Conservation (phyloP, 495 filamentous ascomycete genomes). For the Thermochaetoides thermophila region DNA sequence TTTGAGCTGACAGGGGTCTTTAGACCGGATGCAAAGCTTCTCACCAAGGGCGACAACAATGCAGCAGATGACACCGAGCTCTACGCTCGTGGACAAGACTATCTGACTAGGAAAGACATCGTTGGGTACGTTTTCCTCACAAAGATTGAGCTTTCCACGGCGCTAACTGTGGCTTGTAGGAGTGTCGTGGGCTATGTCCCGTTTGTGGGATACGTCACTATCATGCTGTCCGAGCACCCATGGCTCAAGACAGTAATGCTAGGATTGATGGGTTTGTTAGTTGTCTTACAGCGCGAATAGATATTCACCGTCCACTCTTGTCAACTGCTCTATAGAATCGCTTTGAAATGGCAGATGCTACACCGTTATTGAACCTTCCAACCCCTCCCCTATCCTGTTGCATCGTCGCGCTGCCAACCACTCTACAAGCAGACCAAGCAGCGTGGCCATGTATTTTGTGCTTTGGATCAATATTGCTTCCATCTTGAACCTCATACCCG, state of each 20-base stretch:
- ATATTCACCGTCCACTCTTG: not conserved
- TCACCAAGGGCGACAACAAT: slow-evolving; percentile 99
- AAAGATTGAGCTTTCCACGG: not conserved
- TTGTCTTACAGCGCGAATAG: slow-evolving; percentile 80
- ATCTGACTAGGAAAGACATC: slow-evolving; percentile 74
- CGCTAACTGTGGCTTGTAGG: slow-evolving; percentile 6
- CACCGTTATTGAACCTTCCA: too few relatives aligned
- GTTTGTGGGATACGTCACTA: slow-evolving; percentile 94
- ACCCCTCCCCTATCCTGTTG: too few relatives aligned
- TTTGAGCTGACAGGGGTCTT: not conserved
- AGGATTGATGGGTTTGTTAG: slow-evolving; percentile 88
- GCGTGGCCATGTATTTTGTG: too few relatives aligned
- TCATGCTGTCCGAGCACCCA: slow-evolving; percentile 88
- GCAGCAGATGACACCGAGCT: slow-evolving; percentile 86
- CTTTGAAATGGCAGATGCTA: too few relatives aligned
- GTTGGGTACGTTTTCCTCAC: slow-evolving; percentile 40
- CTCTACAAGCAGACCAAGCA: too few relatives aligned
- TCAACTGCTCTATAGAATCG: too few relatives aligned
- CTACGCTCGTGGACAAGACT: slow-evolving; percentile 66
- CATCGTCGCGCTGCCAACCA: too few relatives aligned
- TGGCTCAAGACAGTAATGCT: slow-evolving; percentile 94
- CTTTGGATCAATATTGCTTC: too few relatives aligned
- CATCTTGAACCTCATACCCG: too few relatives aligned
- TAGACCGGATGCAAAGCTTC: slow-evolving; percentile 40
- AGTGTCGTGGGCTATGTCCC: slow-evolving; percentile 90